Evolutionary conservation across 2,329 filamentous ascomycete species (phyloP), one percentile per base, ranked within the genome.

Genomic region (Apiospora rasikravindrae): DNA sequence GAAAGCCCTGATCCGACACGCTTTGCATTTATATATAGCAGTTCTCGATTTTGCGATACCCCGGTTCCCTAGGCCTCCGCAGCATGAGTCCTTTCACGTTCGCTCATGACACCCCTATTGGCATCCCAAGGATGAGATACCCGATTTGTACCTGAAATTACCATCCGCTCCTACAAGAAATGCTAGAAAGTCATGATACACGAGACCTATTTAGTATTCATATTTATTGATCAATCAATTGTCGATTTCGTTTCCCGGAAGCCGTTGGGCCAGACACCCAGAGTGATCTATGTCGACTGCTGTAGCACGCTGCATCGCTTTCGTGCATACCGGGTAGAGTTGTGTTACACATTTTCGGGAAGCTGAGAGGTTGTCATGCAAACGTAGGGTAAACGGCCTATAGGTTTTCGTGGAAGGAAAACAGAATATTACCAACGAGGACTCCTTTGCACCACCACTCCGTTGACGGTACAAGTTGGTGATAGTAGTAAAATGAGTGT

Each of bases 31-130:
- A 64, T 64, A 64, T 64, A 64, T 61, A 40, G 10, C 57, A 40
- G 29, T 61, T n/a, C 8, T 64, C 29, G 19, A n/a, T 64, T 64
- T 37, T 40, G 57, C 57, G 57, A 64, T 64, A 64, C 57, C 57
- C 57, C 57, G 7, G 16, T 57, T 57, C 51, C 24, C 26, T 57
- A 64, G 22, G 19, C 19, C 53, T 6, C 8, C 11, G 33, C 57
- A n/a, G 19, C 10, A 40, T 19, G 19, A n/a, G 33, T 40, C 19
- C 10, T 40, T n/a, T 40, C 33, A n/a, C 33, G 8, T 64, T 64
- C 33, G 33, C 29, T 40, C 22, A 40, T n/a, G 57, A 40, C 10
- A n/a, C 33, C 33, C 57, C 19, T 40, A 4, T n/a, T 24, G 10
- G 19, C 57, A 64, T 64, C 33, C 33, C 19, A 64, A 64, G 57